Evolutionary conservation across 306 rosid genomes (phyloP).

Genomic region (Casuarina glauca): DNA sequence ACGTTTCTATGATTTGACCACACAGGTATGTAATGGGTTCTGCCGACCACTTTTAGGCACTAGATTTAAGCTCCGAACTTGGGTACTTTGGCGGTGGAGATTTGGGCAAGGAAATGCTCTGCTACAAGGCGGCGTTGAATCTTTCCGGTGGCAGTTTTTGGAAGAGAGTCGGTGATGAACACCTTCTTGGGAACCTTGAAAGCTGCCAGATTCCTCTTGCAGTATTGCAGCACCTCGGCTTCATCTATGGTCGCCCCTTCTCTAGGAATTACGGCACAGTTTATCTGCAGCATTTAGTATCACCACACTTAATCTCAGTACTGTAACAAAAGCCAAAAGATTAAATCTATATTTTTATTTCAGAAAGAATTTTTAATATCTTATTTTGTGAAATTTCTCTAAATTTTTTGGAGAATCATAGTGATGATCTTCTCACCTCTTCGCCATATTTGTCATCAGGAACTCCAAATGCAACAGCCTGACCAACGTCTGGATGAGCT

Average conservation of each 20-base stretch:
- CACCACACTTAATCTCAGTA: not conserved
- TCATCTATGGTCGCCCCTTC: constrained; percentile 59
- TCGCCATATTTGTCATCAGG: constrained; percentile 90
- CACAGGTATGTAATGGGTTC: too few relatives aligned
- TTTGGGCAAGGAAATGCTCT: constrained; percentile 62
- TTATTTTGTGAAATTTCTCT: too few relatives aligned
- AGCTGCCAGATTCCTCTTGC: constrained; percentile 80
- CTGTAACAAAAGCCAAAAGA: too few relatives aligned
- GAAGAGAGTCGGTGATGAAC: constrained; percentile 70
- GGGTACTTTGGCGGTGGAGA: constrained; percentile 36
- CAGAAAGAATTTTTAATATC: too few relatives aligned
- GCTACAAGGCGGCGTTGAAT: constrained; percentile 79
- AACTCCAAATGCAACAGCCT: constrained; percentile 88
- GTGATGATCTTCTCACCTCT: constrained; percentile 46
- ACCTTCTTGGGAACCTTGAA: constrained; percentile 88
- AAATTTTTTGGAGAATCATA: not conserved
- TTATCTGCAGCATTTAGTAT: constrained; percentile 45
- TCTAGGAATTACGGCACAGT: constrained; percentile 81
- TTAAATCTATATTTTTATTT: too few relatives aligned
- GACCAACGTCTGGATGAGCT: constrained; percentile 63
- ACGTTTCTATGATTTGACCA: too few relatives aligned
- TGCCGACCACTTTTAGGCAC: not conserved
- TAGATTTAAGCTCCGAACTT: constrained; percentile 25
- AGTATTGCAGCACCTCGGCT: constrained; percentile 49
- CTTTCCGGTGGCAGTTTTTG: constrained; percentile 86